These are phyloP conservation scores for Choiromyces venosus DNA, from an alignment of 495 filamentous ascomycete species.

Conservation along the genomic window DNA sequence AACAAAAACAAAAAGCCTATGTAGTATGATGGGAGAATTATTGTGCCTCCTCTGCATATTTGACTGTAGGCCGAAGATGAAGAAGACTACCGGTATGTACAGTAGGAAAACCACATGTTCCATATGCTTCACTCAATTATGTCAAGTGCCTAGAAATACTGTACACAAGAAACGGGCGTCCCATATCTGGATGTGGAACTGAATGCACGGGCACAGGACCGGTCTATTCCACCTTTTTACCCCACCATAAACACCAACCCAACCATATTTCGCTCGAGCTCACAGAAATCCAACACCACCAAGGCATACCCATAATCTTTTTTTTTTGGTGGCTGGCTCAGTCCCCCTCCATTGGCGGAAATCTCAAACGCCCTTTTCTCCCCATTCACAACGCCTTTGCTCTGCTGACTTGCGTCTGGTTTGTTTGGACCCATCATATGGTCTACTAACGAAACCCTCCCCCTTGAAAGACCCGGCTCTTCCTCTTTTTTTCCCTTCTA, in stretches of 20 bases:
- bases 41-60: background rate
- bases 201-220: background rate
- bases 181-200: background rate
- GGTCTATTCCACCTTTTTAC: background rate
- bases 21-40: background rate
- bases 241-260: slow-evolving; percentile 2
- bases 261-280: background rate
- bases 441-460: background rate
- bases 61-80: background rate
- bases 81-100: no score
- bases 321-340: background rate
- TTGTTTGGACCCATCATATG: slow-evolving; percentile 1
- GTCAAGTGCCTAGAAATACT: background rate
- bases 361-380: background rate
- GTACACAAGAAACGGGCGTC: background rate
- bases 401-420: background rate
- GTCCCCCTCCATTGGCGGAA: background rate
- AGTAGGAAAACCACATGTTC: background rate
- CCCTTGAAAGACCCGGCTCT: background rate
- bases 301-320: background rate
- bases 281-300: background rate
- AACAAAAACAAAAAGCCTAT: background rate
- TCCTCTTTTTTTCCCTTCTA: background rate
- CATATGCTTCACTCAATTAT: background rate
- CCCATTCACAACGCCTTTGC: background rate